phyloP scores from a whole-genome alignment of 2,329 filamentous ascomycete genomes.

The Claviceps africana region DNA sequence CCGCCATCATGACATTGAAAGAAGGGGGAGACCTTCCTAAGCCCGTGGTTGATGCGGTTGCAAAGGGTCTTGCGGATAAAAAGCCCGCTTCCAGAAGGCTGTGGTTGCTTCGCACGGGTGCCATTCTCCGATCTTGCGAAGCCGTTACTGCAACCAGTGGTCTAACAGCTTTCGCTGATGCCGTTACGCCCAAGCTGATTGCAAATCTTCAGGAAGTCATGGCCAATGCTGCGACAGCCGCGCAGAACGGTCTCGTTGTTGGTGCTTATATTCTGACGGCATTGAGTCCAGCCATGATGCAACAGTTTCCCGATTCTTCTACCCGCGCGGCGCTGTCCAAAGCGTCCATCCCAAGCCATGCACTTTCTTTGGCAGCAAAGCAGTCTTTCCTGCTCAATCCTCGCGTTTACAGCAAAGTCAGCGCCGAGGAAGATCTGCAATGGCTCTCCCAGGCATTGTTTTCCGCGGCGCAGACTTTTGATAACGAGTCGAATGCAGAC shows the following conservation, averaged over 20 bases:
- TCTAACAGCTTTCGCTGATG: slow-evolving; percentile 37
- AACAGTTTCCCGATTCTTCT: slow-evolving; percentile 39
- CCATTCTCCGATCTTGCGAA: slow-evolving; percentile 48
- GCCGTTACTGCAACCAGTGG: slow-evolving; percentile 32
- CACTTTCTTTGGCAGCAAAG: slow-evolving; percentile 59
- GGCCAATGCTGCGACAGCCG: slow-evolving; percentile 62
- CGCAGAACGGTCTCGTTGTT: slow-evolving; percentile 70
- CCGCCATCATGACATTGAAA: slow-evolving; percentile 48
- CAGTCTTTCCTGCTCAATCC: slow-evolving; percentile 77
- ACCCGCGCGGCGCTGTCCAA: slow-evolving; percentile 35
- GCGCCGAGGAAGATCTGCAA: slow-evolving; percentile 56
- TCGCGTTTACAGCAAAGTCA: slow-evolving; percentile 71
- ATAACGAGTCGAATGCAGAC: slow-evolving; percentile 30
- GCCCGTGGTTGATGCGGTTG: slow-evolving; percentile 52
- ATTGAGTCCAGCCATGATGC: slow-evolving; percentile 41
- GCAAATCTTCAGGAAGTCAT: slow-evolving; percentile 65
- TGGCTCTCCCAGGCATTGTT: slow-evolving; percentile 65
- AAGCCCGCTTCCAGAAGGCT: slow-evolving; percentile 60
- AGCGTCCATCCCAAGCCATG: slow-evolving; percentile 48
- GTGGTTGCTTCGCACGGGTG: slow-evolving; percentile 66
- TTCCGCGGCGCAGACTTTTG: slow-evolving; percentile 42
- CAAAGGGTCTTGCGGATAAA: slow-evolving; percentile 78
- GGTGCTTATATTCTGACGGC: slow-evolving; percentile 63
- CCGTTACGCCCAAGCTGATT: slow-evolving; percentile 39
- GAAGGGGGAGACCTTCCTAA: slow-evolving; percentile 49